Evolutionary conservation across 345 rosid species (phyloP).

Genomic region (Pistacia integerrima): DNA sequence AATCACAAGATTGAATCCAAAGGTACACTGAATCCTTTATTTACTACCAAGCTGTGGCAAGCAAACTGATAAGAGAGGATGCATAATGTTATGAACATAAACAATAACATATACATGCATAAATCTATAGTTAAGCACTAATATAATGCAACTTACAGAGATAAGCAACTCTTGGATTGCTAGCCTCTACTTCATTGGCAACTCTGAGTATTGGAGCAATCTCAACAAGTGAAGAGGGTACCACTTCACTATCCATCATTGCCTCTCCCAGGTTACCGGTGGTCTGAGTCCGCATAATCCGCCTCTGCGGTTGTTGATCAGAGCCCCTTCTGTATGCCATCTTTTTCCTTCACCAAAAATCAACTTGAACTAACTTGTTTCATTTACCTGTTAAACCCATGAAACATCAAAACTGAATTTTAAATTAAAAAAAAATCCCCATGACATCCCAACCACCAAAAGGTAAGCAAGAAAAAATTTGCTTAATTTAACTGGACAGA

Average conservation of each 20-base stretch:
- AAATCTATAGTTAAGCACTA: not conserved
- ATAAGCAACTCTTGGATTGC: constrained; percentile 62
- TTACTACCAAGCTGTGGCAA: not conserved
- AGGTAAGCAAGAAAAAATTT: not conserved
- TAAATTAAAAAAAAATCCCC: not conserved
- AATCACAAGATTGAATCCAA: not conserved
- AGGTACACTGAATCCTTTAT: not conserved
- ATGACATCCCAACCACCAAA: not conserved
- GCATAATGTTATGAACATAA: not conserved
- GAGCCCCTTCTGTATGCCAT: constrained; percentile 53
- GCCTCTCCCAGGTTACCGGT: constrained; percentile 59
- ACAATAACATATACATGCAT: not conserved
- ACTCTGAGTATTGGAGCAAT: constrained; percentile 74
- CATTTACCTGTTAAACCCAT: constrained; percentile 14
- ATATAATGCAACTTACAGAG: constrained; percentile 45
- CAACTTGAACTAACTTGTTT: constrained; percentile 18
- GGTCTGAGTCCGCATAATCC: constrained; percentile 58
- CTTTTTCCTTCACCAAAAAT: constrained; percentile 25
- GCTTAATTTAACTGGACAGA: not conserved
- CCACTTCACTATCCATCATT: constrained; percentile 68
- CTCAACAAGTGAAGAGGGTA: constrained; percentile 63
- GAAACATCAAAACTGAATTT: not conserved
- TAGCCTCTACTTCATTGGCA: constrained; percentile 63
- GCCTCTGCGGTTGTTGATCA: constrained; percentile 48
- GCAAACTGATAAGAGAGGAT: not conserved